Base-by-base conservation (phyloP, 75 land plant species). In the Selaginella tamariscina region DNA sequence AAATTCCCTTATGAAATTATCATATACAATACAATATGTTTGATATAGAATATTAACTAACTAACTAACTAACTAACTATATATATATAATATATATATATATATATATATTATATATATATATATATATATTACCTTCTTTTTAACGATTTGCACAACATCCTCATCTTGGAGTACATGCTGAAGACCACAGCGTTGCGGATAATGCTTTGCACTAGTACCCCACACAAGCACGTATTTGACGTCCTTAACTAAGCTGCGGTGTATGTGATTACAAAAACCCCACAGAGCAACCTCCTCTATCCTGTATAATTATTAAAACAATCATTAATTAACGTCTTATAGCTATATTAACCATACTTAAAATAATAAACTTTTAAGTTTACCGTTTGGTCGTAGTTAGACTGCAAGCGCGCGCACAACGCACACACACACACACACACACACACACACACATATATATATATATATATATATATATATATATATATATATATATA, bases 231-330 rank as follows among this genome's bases (percentile, higher is more conserved):
- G 77, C 24, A 85, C 98, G 74, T 94, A 94, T 69, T 94, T 94
- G 28, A 94, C 79, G 69, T 94, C 96, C 74, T 85, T 87, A 32
- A 94, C 62, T 67, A 94, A 69, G 72, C 71, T 94, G 67, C 88
- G 70, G 70, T 94, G 98, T 55, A 94, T 80, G 56, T 94, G 98
- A 65, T 94, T 85, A 70, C 98, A 94, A 64, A 94, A 82, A 55
- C 87, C 98, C 98, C n/a, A 94, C 95, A 0, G 85, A 72, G 82
- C 98, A 85, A 56, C 98, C 98, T 65, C 96, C 98, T 78, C 98
- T 77, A 66, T 89, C 96, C 96, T 92, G 84, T 29, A 76, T 54
- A 27, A 5, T 24, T 15, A 39, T 39, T 5, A 39, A 15, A 39
- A 5, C 49, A 39, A 39, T 5, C 49, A 15, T 39, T 15, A 15